Evolutionary conservation across 768 basidiomycete genomes (phyloP).

Genomic region (Paxillus involutus): DNA sequence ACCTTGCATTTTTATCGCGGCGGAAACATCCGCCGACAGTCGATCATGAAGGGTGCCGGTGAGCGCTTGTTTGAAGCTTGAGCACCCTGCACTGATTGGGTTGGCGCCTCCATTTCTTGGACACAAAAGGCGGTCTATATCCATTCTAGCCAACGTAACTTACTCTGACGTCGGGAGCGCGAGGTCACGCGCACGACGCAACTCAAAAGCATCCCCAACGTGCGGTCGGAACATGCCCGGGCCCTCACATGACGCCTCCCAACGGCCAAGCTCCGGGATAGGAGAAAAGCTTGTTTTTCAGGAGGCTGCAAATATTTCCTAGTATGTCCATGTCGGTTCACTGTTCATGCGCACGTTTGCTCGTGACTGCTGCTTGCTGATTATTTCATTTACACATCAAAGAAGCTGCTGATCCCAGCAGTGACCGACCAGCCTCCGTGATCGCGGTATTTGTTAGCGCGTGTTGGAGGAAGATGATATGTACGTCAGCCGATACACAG

Average conservation of each 20-base stretch:
- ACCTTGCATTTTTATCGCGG: not conserved
- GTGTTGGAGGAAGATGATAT: not conserved
- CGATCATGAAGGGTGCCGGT: slow-evolving; percentile 28
- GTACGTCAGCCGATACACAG: not conserved
- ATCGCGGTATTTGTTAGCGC: not conserved
- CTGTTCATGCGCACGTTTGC: slow-evolving; percentile 13
- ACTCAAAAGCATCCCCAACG: slow-evolving; percentile 1
- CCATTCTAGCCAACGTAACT: not conserved
- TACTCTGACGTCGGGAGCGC: not conserved
- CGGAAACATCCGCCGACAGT: not conserved
- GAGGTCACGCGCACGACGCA: not conserved
- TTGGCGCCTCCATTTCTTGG: slow-evolving; percentile 18
- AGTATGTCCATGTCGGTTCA: slow-evolving; percentile 11
- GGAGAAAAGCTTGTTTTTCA: not conserved
- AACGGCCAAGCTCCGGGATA: slow-evolving; percentile 12
- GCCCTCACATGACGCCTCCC: not conserved
- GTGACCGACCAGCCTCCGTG: not conserved
- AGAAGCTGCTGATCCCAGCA: not conserved
- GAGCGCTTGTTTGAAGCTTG: not conserved
- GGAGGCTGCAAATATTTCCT: not conserved
- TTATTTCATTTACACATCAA: not conserved
- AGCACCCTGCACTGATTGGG: not conserved
- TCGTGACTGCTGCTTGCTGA: slow-evolving; percentile 3
- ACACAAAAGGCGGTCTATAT: not conserved
- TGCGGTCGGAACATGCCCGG: not conserved